Conservation (phyloP, 495 filamentous ascomycete species). For the Penicillium atrosanguineum region DNA sequence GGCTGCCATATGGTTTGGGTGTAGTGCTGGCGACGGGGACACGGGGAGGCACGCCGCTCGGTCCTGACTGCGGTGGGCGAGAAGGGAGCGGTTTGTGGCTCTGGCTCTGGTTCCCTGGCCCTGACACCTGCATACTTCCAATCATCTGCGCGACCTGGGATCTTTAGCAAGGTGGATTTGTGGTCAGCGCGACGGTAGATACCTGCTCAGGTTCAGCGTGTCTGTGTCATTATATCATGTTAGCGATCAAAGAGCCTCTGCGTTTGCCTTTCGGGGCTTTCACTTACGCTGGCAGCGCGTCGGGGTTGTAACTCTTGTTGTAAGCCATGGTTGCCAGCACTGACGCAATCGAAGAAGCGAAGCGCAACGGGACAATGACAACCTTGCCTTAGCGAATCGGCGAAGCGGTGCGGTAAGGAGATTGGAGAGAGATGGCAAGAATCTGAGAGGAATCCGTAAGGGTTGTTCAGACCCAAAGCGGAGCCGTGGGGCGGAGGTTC, state of each 20-base stretch:
- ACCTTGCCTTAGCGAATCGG: constrained; percentile 1
- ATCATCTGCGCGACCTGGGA: constrained; percentile 55
- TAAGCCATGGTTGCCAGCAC: constrained; percentile 73
- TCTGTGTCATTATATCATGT: constrained; percentile 42
- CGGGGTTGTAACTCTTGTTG: constrained; percentile 90
- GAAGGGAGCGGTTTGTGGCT: constrained; percentile 26
- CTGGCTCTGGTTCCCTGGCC: constrained; percentile 8
- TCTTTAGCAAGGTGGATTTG: constrained; percentile 3
- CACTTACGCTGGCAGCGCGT: constrained; percentile 91
- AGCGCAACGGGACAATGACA: background rate
- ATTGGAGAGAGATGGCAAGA: background rate
- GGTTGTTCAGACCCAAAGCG: constrained; percentile 17
- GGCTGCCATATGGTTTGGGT: constrained; percentile 23
- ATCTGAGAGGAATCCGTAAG: constrained; percentile 1
- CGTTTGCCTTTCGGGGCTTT: background rate
- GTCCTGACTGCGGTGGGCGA: constrained; percentile 24
- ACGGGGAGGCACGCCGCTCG: constrained; percentile 28
- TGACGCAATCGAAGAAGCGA: constrained; percentile 26
- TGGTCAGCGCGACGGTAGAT: constrained; percentile 13
- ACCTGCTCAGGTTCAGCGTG: constrained; percentile 96
- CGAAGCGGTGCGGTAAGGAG: background rate
- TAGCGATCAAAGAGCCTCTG: constrained; percentile 6
- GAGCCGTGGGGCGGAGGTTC: constrained; percentile 31
- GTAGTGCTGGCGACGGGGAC: constrained; percentile 30
- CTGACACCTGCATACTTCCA: constrained; percentile 36